These are phyloP conservation scores for Amphichorda felina DNA, from an alignment of 2,329 filamentous ascomycete genomes.

Conservation along the genomic window DNA sequence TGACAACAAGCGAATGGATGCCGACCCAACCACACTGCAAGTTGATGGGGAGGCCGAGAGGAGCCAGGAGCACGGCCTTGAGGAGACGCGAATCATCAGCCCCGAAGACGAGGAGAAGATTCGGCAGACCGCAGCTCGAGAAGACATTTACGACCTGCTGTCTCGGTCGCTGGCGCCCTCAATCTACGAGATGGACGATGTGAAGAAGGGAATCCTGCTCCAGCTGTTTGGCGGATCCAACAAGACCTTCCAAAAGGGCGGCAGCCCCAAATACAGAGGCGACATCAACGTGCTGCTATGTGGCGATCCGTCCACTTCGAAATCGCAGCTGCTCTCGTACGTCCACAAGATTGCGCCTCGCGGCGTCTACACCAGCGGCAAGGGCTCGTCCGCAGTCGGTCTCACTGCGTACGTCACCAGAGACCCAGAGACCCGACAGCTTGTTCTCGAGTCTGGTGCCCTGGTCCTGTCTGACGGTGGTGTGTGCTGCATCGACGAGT, in stretches of 20 bases:
- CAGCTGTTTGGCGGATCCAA: conserved; percentile 97
- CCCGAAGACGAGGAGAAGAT: conserved; percentile 88
- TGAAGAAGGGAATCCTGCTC: conserved; percentile 95
- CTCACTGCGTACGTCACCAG: conserved; percentile 72
- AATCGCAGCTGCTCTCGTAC: conserved; percentile 89
- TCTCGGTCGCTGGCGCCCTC: conserved; percentile 86
- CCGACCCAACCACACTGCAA: conserved; percentile 80
- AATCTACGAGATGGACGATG: conserved; percentile 95
- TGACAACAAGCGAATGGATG: conserved; percentile 87
- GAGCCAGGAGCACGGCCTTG: conserved; percentile 58
- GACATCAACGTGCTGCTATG: conserved; percentile 97
- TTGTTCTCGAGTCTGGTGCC: conserved; percentile 70
- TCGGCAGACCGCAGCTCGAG: conserved; percentile 61
- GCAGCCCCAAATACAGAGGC: conserved; percentile 87
- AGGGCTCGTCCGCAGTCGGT: conserved; percentile 71
- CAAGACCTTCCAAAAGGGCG: conserved; percentile 94
- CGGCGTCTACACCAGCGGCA: conserved; percentile 69
- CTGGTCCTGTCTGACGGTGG: conserved; percentile 71
- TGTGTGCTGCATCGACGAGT: conserved; percentile 77
- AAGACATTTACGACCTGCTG: conserved; percentile 88
- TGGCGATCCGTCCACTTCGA: conserved; percentile 91
- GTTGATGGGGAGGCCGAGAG: conserved; percentile 60
- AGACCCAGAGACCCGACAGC: conserved; percentile 68
- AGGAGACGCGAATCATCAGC: conserved; percentile 73
- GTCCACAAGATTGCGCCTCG: conserved; percentile 96